Evolutionary conservation across 2,329 filamentous ascomycete genomes (phyloP).

Genomic region (Davidsoniella eucalypti): DNA sequence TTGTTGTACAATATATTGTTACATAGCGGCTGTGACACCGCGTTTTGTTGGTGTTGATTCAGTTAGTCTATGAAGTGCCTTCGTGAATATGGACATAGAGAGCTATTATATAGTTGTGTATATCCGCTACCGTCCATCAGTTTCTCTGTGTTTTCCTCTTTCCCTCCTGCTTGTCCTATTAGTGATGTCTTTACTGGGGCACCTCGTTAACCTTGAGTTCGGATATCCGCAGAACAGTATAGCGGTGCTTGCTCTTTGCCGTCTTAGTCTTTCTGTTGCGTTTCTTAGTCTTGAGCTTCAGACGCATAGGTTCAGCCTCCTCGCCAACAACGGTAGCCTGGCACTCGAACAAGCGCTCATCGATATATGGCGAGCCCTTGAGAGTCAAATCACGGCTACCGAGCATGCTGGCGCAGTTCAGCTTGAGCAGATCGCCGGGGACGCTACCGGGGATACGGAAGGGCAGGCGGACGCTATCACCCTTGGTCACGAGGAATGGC

Average conservation of each 20-base stretch:
- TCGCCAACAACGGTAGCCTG: conserved; percentile 70
- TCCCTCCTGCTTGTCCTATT: not conserved
- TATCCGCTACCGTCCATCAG: not conserved
- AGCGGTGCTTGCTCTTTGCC: conserved; percentile 79
- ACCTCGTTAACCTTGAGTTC: conserved; percentile 50
- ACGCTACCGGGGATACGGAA: conserved; percentile 62
- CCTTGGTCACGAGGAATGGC: conserved; percentile 63
- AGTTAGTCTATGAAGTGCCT: not conserved
- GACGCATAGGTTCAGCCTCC: conserved; percentile 62
- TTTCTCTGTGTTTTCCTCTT: not conserved
- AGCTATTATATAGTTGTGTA: not conserved
- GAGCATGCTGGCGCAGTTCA: conserved; percentile 69
- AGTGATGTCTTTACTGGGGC: not conserved
- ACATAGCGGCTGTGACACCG: not conserved
- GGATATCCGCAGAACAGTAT: conserved; percentile 70
- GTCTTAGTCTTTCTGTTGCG: conserved; percentile 56
- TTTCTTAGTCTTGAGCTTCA: conserved; percentile 69
- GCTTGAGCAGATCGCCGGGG: conserved; percentile 70
- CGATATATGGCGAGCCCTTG: conserved; percentile 64
- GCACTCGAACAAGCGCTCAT: conserved; percentile 72
- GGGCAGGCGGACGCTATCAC: conserved; percentile 60
- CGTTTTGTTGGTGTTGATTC: not conserved
- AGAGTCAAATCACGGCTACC: conserved; percentile 85
- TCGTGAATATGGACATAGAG: too few species aligned
- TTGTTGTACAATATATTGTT: conserved; percentile 11